Evolutionary conservation across 257 asterid species (phyloP).

Genomic region (Primulina huaijiensis): DNA sequence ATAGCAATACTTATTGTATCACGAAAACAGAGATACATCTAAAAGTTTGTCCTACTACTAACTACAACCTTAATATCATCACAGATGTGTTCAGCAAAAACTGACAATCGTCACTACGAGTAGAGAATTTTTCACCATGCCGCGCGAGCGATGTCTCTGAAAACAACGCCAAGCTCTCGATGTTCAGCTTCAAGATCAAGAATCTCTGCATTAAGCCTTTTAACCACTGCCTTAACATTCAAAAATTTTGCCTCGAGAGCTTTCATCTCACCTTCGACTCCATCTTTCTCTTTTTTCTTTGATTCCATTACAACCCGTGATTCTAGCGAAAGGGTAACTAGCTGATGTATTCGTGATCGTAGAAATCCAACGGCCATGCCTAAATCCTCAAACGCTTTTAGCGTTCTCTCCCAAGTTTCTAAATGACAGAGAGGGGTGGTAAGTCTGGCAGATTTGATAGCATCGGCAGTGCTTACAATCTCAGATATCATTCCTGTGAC

Average conservation of each 20-base stretch:
- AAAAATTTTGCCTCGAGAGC: slow-evolving; percentile 27
- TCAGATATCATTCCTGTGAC: slow-evolving; percentile 57
- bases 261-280: slow-evolving; percentile 34
- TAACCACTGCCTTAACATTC: slow-evolving; percentile 20
- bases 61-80: no score
- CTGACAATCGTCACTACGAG: not conserved
- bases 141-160: slow-evolving; percentile 39
- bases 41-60: no score
- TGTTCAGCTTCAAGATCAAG: slow-evolving; percentile 30
- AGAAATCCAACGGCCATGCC: slow-evolving; percentile 77
- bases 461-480: slow-evolving; percentile 59
- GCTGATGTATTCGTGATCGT: slow-evolving; percentile 37
- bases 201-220: slow-evolving; percentile 37
- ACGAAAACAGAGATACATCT: no score
- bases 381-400: slow-evolving; percentile 55
- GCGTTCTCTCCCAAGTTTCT: slow-evolving; percentile 48
- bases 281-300: slow-evolving; percentile 35
- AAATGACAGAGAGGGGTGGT: slow-evolving; percentile 21
- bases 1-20: no score
- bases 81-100: no score
- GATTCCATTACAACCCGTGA: slow-evolving; percentile 14
- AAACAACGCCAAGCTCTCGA: slow-evolving; percentile 20
- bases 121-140: slow-evolving; percentile 43
- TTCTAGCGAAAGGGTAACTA: slow-evolving; percentile 29
- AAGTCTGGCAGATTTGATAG: slow-evolving; percentile 40